phyloP scores from a whole-genome alignment of 2,329 filamentous ascomycete species.

The Clonostachys rhizophaga region DNA sequence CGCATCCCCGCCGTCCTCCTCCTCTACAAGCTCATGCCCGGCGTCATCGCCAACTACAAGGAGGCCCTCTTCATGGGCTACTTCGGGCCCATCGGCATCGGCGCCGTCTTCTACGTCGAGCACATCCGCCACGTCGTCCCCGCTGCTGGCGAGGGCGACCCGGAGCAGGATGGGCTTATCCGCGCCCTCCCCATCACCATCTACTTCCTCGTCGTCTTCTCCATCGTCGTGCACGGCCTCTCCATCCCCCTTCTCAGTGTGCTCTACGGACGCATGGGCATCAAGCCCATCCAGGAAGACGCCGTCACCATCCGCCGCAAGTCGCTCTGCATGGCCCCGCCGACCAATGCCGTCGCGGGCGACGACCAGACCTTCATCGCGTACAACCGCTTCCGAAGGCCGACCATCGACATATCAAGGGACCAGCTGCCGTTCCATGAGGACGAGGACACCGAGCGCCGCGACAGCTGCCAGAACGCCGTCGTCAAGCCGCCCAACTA shows the following conservation, averaged over 20 bases:
- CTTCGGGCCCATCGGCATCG: constrained; percentile 68
- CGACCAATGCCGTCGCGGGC: constrained; percentile 26
- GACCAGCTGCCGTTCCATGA: not conserved
- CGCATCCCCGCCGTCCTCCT: constrained; percentile 51
- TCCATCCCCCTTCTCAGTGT: constrained; percentile 33
- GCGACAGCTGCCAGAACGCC: not conserved
- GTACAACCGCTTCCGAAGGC: constrained; percentile 42
- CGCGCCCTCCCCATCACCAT: constrained; percentile 30
- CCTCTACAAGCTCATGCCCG: constrained; percentile 50
- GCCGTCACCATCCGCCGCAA: constrained; percentile 29
- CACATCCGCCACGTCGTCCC: constrained; percentile 28
- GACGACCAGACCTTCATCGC: constrained; percentile 34
- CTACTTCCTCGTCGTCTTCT: constrained; percentile 20
- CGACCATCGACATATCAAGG: constrained; percentile 6
- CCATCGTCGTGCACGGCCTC: constrained; percentile 38
- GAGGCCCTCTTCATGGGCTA: constrained; percentile 60
- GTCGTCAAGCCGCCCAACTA: constrained; percentile 1
- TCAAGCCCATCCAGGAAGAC: constrained; percentile 36
- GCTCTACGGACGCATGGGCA: constrained; percentile 28
- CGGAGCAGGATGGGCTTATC: constrained; percentile 24
- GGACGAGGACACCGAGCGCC: not conserved
- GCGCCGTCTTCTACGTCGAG: constrained; percentile 69
- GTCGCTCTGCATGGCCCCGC: constrained; percentile 23
- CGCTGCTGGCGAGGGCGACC: constrained; percentile 20
- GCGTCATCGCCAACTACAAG: constrained; percentile 44